Conservation (phyloP, 192 early-diverging fungal genomes). For the Coemansia sp. region DNA sequence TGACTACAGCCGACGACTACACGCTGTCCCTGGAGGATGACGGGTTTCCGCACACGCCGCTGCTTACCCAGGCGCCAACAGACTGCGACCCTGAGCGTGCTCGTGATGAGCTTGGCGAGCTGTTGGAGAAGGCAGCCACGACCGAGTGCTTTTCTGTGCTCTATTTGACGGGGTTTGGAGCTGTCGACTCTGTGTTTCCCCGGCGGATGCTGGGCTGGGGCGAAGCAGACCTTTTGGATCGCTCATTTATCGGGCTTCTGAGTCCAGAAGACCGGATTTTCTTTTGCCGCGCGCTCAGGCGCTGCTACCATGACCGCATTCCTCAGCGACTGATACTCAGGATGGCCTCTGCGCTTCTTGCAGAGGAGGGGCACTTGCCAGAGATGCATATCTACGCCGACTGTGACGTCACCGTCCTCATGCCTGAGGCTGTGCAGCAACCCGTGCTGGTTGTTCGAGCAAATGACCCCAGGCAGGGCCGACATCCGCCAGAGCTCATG, state of each 20-base stretch:
- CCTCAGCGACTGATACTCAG: conserved; percentile 42
- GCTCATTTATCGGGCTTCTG: conserved; percentile 41
- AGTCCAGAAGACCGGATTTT: conserved; percentile 36
- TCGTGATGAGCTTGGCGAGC: conserved; percentile 17
- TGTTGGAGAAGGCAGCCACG: conserved; percentile 20
- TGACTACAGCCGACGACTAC: conserved; percentile 14
- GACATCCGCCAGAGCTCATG: too few species aligned
- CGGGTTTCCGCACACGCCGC: conserved; percentile 35
- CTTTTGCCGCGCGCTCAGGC: conserved; percentile 37
- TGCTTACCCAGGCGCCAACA: conserved; percentile 29
- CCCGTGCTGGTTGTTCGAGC: conserved; percentile 47
- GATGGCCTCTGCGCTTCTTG: conserved; percentile 1
- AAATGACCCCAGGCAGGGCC: conserved; percentile 21
- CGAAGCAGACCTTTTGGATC: conserved; percentile 35
- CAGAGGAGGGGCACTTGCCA: background rate
- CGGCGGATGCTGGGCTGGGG: conserved; percentile 39
- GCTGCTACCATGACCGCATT: conserved; percentile 39
- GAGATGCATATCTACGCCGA: conserved; percentile 12
- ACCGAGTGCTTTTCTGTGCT: conserved; percentile 35
- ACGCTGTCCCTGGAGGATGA: conserved; percentile 42
- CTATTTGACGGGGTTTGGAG: conserved; percentile 44
- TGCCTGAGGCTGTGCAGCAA: conserved; percentile 42
- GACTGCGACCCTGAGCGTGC: conserved; percentile 2
- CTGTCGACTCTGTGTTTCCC: conserved; percentile 45
- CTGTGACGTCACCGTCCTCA: conserved; percentile 51